These are phyloP conservation scores for Eimeria necatrix DNA, from an alignment of 169 alveolate species.

Conservation along the genomic window DNA sequence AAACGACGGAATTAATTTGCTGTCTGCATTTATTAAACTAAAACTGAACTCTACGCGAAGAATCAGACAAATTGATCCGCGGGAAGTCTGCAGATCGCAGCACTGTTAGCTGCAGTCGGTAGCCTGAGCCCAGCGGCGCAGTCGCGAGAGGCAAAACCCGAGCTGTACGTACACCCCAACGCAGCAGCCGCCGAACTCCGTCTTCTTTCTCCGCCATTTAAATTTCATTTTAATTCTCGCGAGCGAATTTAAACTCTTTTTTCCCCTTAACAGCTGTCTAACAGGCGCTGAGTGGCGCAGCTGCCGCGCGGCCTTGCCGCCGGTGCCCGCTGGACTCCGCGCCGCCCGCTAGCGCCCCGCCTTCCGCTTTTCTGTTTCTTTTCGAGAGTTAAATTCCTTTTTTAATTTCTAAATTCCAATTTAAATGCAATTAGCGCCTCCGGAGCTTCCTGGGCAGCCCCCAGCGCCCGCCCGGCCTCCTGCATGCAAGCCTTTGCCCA, in stretches of 20 bases:
- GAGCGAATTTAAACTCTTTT: background rate
- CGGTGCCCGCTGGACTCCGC: constrained; percentile 35
- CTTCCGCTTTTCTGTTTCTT: background rate
- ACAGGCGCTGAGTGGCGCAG: background rate
- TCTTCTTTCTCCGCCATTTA: background rate
- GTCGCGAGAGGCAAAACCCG: constrained; percentile 19
- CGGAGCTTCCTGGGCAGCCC: too few species aligned
- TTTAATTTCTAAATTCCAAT: too few species aligned
- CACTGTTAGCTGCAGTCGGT: background rate
- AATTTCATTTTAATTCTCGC: background rate
- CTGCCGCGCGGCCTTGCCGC: constrained; percentile 4
- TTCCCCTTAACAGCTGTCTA: background rate
- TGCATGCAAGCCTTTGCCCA: too few species aligned
- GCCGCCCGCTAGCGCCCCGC: background rate
- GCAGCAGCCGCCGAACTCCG: background rate
- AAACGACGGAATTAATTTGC: too few species aligned
- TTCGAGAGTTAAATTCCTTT: background rate
- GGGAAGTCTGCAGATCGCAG: background rate
- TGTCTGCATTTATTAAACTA: too few species aligned
- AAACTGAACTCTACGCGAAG: constrained; percentile 1
- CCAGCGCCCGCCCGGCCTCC: too few species aligned
- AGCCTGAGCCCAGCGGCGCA: constrained; percentile 29
- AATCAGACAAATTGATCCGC: constrained; percentile 10
- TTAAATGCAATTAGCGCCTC: too few species aligned
- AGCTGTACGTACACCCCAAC: background rate